Evolutionary conservation across 2,329 filamentous ascomycete species (phyloP).

Genomic region (Penicillium expansum): DNA sequence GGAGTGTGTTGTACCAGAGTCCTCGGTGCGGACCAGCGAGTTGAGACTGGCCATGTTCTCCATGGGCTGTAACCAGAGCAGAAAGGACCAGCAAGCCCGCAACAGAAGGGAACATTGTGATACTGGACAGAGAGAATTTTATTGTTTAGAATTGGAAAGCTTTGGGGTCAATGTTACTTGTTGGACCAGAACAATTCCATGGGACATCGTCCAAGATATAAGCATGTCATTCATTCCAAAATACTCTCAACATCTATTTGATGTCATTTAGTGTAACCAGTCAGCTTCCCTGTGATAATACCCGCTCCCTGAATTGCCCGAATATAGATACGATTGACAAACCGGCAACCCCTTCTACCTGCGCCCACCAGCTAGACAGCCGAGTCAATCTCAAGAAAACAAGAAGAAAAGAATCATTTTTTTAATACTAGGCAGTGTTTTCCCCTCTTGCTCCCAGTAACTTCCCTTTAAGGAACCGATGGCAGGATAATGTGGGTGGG

Average conservation of each 20-base stretch:
- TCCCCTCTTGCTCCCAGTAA: not conserved
- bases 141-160: too few relatives aligned
- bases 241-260: not conserved
- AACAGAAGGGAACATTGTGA: too few relatives aligned
- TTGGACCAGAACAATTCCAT: not conserved
- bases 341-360: not conserved
- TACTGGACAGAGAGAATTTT: too few relatives aligned
- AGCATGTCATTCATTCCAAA: not conserved
- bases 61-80: too few relatives aligned
- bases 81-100: too few relatives aligned
- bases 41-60: too few relatives aligned
- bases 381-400: not conserved
- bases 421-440: not conserved
- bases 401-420: not conserved
- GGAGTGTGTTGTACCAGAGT: too few relatives aligned
- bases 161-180: not conserved
- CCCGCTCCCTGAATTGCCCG: not conserved
- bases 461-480: conserved; percentile 1
- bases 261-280: not conserved
- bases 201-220: not conserved
- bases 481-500: not conserved
- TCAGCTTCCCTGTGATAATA: not conserved
- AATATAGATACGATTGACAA: not conserved
- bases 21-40: too few relatives aligned
- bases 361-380: not conserved